Base-by-base conservation (phyloP, 1,284 basidiomycete genomes). In the Leccinum angustisporum region DNA sequence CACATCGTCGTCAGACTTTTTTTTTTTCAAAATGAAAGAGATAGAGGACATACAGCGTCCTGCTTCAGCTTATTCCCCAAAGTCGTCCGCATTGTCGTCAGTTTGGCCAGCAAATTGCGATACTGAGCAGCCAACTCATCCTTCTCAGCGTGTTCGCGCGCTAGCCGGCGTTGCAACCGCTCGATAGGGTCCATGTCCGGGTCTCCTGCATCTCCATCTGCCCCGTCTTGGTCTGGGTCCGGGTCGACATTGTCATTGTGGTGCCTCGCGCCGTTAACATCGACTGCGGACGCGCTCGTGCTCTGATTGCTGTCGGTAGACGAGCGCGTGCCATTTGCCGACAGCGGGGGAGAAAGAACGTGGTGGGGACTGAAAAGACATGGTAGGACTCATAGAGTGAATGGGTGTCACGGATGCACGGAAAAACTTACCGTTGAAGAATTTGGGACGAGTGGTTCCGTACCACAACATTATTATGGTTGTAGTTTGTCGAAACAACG, bases 11-110 rank as follows among this genome's bases (percentile, higher is more conserved):
- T 48, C 7, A 48, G 13, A 48, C 18, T 11, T 81, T 83, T 1
- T 27, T 27, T 27, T 27, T 27, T 27, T 27, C 27, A 7, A 11
- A 33, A 27, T 18, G 30, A 18, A 18, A 10, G 18, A 48, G 7
- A 52, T 8, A 18, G 31, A 13, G 14, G 3, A 86, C 93, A 74
- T 79, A 97, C 96, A 67, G 97, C 97, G 78, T 99, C 97, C 76
- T 97, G 94, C 74, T 92, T 88, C 61, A 99, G 81, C 75, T 98
- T 97, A 71, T 95, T 96, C 46, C 95, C 95, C 30, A 99, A 82
- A 5, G 93, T 94, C 31, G 88, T 92, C 14, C 96, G 86, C 95
- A 99, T 98, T 38, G 89, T 86, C 3, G 93, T 95, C 55, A 99
- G 80, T 77, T 96, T 98, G 54, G 87, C 86, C 6, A 99, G 82